phyloP scores from a whole-genome alignment of 2,329 filamentous ascomycete species.

The Sporothrix dimorphospora region DNA sequence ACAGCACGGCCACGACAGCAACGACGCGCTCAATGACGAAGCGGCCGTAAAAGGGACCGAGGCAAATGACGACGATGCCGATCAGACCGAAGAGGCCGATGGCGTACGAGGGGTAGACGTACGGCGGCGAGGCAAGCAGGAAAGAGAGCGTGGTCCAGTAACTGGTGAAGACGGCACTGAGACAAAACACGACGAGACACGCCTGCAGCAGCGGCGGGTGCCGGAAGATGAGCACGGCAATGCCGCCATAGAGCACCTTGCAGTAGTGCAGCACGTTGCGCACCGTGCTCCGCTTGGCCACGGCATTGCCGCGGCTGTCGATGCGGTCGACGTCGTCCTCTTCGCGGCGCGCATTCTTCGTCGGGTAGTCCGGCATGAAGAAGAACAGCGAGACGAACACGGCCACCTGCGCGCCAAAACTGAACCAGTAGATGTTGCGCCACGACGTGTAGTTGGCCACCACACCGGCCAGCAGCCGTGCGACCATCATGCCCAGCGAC shows the following conservation, averaged over 20 bases:
- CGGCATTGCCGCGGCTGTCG: neutral
- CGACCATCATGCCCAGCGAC: constrained; percentile 74
- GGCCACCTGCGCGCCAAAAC: constrained; percentile 69
- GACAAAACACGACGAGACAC: constrained; percentile 67
- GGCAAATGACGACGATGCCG: constrained; percentile 68
- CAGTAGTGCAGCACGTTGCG: constrained; percentile 59
- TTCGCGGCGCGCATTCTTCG: constrained; percentile 61
- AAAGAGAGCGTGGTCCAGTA: constrained; percentile 75
- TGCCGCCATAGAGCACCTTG: constrained; percentile 68
- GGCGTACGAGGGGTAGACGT: constrained; percentile 65
- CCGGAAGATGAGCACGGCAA: constrained; percentile 63
- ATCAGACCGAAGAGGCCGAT: constrained; percentile 82
- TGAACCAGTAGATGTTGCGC: constrained; percentile 79
- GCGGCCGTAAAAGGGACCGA: constrained; percentile 71
- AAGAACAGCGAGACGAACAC: constrained; percentile 68
- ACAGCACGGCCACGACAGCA: constrained; percentile 67
- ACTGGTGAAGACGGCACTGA: constrained; percentile 54
- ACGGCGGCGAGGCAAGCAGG: constrained; percentile 70
- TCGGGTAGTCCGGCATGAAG: constrained; percentile 81
- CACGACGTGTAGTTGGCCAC: constrained; percentile 74
- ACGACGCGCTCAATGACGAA: constrained; percentile 71
- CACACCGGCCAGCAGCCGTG: constrained; percentile 74
- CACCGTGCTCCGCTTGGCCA: neutral
- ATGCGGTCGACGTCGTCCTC: neutral
- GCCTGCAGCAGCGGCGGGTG: constrained; percentile 72